Conservation (phyloP, 106 monocot genomes). For the Dioscorea zingiberensis region DNA sequence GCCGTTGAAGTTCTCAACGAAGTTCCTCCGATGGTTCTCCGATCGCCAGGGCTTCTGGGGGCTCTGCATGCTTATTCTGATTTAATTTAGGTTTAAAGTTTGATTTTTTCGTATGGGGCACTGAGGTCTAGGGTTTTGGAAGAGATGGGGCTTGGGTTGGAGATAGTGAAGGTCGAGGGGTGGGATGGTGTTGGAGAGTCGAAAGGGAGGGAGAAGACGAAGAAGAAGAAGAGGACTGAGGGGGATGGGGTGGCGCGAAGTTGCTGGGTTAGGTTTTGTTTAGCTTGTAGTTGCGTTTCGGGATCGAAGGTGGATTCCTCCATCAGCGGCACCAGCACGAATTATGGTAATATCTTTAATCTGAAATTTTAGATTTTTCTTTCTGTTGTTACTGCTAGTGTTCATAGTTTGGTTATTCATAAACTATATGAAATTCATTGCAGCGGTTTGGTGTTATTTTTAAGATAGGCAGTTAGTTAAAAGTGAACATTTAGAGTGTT, state of each 20-base stretch:
- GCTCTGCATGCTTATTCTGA: not conserved
- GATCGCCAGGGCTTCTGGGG: not conserved
- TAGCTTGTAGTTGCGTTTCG: not conserved
- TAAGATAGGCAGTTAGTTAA: not conserved
- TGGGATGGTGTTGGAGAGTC: not conserved
- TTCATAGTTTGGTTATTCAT: not conserved
- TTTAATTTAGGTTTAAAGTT: not conserved
- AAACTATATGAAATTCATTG: not conserved
- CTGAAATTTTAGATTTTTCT: not conserved
- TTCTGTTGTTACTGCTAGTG: not conserved
- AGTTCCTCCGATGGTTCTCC: not conserved
- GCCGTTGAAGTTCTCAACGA: not conserved
- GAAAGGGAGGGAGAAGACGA: not conserved
- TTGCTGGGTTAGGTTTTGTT: not conserved
- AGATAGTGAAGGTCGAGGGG: not conserved
- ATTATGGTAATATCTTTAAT: slow-evolving; percentile 4
- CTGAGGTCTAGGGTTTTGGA: not conserved
- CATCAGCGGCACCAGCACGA: slow-evolving; percentile 11
- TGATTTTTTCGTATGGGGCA: not conserved
- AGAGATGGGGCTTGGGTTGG: not conserved
- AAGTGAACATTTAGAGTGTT: not conserved
- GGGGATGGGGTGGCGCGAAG: not conserved
- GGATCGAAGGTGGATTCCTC: slow-evolving; percentile 12
- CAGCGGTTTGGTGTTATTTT: not conserved
- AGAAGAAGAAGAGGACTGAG: not conserved